phyloP scores from a whole-genome alignment of 192 early-diverging fungal species.

The Podila clonocystis region DNA sequence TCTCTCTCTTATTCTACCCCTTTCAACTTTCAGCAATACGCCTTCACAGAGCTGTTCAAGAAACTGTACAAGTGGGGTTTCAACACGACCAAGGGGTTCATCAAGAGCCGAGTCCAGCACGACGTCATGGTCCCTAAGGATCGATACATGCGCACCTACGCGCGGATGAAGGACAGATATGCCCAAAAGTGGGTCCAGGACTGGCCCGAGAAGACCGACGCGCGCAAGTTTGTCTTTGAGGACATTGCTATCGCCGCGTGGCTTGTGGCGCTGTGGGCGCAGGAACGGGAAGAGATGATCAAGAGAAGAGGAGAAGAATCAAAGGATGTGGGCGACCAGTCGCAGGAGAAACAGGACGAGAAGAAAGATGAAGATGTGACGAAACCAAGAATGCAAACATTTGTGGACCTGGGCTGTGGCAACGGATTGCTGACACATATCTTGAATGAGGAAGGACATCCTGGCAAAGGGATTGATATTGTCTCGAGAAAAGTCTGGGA shows the following conservation, averaged over 20 bases:
- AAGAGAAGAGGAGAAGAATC: neutral
- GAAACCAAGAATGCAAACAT: slow-evolving; percentile 52
- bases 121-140: slow-evolving; percentile 80
- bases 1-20: slow-evolving; percentile 9
- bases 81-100: slow-evolving; percentile 76
- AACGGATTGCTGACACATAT: slow-evolving; percentile 86
- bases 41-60: slow-evolving; percentile 67
- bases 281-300: slow-evolving; percentile 33
- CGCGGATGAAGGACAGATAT: slow-evolving; percentile 73
- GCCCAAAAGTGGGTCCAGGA: slow-evolving; percentile 69
- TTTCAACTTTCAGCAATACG: slow-evolving; percentile 56
- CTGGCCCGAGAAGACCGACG: slow-evolving; percentile 89
- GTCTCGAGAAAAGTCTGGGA: slow-evolving; percentile 81
- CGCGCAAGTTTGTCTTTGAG: slow-evolving; percentile 86
- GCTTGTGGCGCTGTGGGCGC: slow-evolving; percentile 81
- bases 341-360: neutral
- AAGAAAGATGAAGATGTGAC: neutral
- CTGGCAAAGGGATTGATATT: slow-evolving; percentile 81
- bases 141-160: slow-evolving; percentile 70
- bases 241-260: slow-evolving; percentile 89
- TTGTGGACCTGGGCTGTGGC: slow-evolving; percentile 89
- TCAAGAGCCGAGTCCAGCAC: slow-evolving; percentile 69
- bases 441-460: slow-evolving; percentile 74
- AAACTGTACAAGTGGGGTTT: slow-evolving; percentile 83
- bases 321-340: too few relatives aligned